Conservation (phyloP, 169 alveolate genomes). For the Plasmodium knowlesi region DNA sequence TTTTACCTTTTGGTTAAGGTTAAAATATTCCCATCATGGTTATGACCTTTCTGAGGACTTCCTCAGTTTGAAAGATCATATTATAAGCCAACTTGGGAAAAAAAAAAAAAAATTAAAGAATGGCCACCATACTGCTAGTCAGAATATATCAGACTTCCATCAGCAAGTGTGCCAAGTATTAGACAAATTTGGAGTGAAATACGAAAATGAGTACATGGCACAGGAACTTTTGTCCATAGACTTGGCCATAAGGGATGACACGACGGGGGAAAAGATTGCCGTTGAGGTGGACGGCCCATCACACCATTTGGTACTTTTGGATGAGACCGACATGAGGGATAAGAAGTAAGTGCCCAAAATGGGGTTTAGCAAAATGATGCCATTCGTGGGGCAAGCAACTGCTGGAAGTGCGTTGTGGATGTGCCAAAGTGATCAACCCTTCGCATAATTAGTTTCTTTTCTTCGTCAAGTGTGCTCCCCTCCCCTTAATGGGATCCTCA, state of each 20-base stretch:
- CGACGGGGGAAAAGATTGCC: constrained; percentile 23
- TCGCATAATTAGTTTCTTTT: not conserved
- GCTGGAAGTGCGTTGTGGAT: not conserved
- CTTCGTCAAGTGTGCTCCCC: not conserved
- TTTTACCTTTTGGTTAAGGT: constrained; percentile 68
- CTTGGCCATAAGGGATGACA: constrained; percentile 20
- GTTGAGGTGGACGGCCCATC: constrained; percentile 75
- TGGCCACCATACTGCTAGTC: not conserved
- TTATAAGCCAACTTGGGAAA: constrained; percentile 1
- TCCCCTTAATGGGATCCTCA: not conserved
- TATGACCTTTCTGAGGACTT: constrained; percentile 11
- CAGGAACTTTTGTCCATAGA: constrained; percentile 64
- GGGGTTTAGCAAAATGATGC: not conserved
- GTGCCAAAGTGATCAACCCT: not conserved
- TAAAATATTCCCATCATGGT: constrained; percentile 44
- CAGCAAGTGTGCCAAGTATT: constrained; percentile 17
- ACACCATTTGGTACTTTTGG: constrained; percentile 59
- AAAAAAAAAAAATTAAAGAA: not conserved
- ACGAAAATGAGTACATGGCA: constrained; percentile 61
- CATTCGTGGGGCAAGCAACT: not conserved
- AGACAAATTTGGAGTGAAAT: constrained; percentile 27
- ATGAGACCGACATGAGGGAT: not conserved
- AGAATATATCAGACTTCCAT: constrained; percentile 32
- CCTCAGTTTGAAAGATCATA: constrained; percentile 21
- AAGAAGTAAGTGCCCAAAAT: constrained; percentile 24